Evolutionary conservation across 2,329 filamentous ascomycete species (phyloP), one percentile per base, ranked within the genome.

Genomic region (Penicillium sp.): DNA sequence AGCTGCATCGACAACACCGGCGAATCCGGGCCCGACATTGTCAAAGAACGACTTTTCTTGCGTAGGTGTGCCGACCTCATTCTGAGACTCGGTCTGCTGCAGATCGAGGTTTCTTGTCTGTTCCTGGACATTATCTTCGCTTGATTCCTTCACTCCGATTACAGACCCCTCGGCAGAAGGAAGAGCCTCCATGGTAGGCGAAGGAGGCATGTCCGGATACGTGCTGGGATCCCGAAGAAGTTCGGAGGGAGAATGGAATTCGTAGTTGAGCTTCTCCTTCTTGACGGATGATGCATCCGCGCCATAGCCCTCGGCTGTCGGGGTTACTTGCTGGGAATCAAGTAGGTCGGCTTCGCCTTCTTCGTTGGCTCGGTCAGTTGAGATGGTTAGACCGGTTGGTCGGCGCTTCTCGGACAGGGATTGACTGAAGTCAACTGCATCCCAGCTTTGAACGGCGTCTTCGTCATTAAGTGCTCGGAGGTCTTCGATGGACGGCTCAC

Each of bases 241-340:
- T 50, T 77, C 75, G 2, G 74, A 76, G 1, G 74, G 73, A 16
- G 75, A 76, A 53, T 77, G 74, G 49, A 77, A 77, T 45, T 76
- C 73, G 50, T 76, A 75, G 35, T 70, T 74, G 2, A 65, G 69
- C 51, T 71, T 71, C 33, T 78, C 71, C 35, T 71, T 68, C 50
- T 68, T 69, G 11, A 55, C 55, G 7, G 54, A 54, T 25, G 51
- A 54, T 43, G 63, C 54, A 46, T 52, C 27, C 2, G 61, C 63
- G 41, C 72, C 66, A 46, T 79, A 80, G 9, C 75, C 69, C 16
- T 76, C 78, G 4, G 85, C 85, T 54, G 83, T 88, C 1, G 88
- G 88, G 1, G 88, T 91, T 0, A 81, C 79, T 63, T 89, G 82
- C 57, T 84, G 76, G 5, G 86, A 89, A 40, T 78, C 85, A 8